A percentile compares a stretch with the other conserved stretches of the same genome.
These are phyloP conservation scores for Medicago lupulina DNA, from an alignment of 306 rosid genomes.

Conservation along the genomic window DNA sequence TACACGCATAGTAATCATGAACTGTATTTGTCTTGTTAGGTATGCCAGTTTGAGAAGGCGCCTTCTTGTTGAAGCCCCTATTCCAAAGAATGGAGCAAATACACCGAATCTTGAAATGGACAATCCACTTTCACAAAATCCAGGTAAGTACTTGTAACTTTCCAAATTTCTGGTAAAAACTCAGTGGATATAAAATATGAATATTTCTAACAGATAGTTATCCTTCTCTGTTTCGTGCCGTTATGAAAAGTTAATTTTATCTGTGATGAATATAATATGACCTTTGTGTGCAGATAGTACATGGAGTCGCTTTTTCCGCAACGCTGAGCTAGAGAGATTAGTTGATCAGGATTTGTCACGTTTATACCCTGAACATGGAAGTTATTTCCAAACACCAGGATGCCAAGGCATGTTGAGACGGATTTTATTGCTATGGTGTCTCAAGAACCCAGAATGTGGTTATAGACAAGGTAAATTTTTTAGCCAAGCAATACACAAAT, in stretches of 20 bases:
- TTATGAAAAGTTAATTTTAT: constrained; percentile 21
- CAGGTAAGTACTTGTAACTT: constrained; percentile 58
- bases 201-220: constrained; percentile 6
- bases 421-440: constrained; percentile 94
- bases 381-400: constrained; percentile 91
- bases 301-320: constrained; percentile 97
- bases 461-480: constrained; percentile 83
- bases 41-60: constrained; percentile 91
- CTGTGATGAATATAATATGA: constrained; percentile 35
- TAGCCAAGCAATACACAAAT: constrained; percentile 18
- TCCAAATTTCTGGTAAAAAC: not conserved
- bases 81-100: constrained; percentile 69
- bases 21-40: constrained; percentile 51
- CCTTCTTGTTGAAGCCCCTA: constrained; percentile 86
- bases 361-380: constrained; percentile 91
- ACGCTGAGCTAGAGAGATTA: constrained; percentile 94
- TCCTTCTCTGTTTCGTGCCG: not conserved
- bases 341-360: constrained; percentile 98
- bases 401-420: constrained; percentile 96
- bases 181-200: not conserved
- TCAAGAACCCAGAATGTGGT: constrained; percentile 86
- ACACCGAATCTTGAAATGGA: constrained; percentile 74
- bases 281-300: constrained; percentile 76
- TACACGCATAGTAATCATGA: not conserved
- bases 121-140: constrained; percentile 96